A percentile compares a stretch with the other conserved stretches of the same genome.
These are phyloP conservation scores for Zymoseptoria pseudotritici DNA, from an alignment of 2,329 filamentous ascomycete genomes.

Conservation along the genomic window DNA sequence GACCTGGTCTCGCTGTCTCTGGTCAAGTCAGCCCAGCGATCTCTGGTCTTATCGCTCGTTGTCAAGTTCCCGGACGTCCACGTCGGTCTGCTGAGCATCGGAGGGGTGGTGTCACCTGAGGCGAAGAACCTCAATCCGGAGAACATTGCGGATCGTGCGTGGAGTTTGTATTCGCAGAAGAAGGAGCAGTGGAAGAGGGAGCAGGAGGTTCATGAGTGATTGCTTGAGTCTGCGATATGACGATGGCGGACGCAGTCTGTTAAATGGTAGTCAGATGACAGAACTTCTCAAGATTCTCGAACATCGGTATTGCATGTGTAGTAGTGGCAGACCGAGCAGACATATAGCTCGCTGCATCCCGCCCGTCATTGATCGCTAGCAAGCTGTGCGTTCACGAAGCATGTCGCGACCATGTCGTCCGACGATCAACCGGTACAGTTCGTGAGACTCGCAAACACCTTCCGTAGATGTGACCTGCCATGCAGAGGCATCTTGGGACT, in stretches of 20 bases:
- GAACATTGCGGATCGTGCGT: constrained; percentile 41
- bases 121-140: constrained; percentile 38
- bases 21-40: constrained; percentile 46
- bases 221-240: background rate
- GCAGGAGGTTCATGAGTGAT: constrained; percentile 30
- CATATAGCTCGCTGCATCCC: too few relatives aligned
- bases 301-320: too few relatives aligned
- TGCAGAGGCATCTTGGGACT: background rate
- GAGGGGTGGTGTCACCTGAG: constrained; percentile 36
- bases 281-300: too few relatives aligned
- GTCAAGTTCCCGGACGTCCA: constrained; percentile 41
- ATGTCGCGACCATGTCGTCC: too few relatives aligned
- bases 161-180: constrained; percentile 38
- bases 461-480: too few relatives aligned
- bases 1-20: constrained; percentile 44
- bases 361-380: too few relatives aligned
- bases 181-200: constrained; percentile 33
- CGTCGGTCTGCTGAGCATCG: constrained; percentile 41
- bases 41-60: constrained; percentile 40
- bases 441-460: too few relatives aligned
- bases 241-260: background rate
- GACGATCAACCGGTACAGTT: too few relatives aligned
- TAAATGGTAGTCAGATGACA: background rate
- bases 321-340: too few relatives aligned
- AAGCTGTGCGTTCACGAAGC: too few relatives aligned